A percentile compares a stretch with the other conserved stretches of the same genome.
phyloP scores from a whole-genome alignment of 2,329 filamentous ascomycete species.

The Aspergillus quadrilineatus region DNA sequence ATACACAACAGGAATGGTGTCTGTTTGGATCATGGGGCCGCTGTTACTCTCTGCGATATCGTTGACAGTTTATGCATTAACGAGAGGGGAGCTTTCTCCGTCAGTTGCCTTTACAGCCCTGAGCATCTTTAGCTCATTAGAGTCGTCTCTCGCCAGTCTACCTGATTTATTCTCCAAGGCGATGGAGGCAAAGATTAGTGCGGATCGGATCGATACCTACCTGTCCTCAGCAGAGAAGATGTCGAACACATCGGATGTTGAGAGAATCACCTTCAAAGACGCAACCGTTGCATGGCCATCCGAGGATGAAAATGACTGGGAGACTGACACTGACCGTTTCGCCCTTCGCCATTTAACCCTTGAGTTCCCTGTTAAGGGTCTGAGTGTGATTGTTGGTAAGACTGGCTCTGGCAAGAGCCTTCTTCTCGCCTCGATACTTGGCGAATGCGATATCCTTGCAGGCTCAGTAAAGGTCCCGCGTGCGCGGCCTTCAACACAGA shows the following conservation, averaged over 20 bases:
- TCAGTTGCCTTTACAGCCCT: conserved; percentile 78
- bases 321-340: conserved; percentile 48
- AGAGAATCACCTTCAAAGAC: conserved; percentile 63
- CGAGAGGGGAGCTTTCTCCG: conserved; percentile 64
- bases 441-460: conserved; percentile 67
- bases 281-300: conserved; percentile 73
- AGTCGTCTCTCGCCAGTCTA: conserved; percentile 67
- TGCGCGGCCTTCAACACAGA: conserved; percentile 53
- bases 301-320: conserved; percentile 49
- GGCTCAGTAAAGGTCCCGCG: conserved; percentile 57
- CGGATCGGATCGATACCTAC: conserved; percentile 70
- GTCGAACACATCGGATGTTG: conserved; percentile 51
- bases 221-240: conserved; percentile 67
- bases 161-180: conserved; percentile 71
- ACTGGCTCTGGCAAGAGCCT: conserved; percentile 77
- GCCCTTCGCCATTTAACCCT: conserved; percentile 64
- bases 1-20: conserved; percentile 62
- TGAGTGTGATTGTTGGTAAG: conserved; percentile 74
- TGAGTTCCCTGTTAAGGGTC: conserved; percentile 66
- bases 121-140: conserved; percentile 69
- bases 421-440: conserved; percentile 69
- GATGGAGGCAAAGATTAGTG: conserved; percentile 71
- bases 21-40: conserved; percentile 70
- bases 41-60: conserved; percentile 71
- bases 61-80: conserved; percentile 64